Conservation (phyloP, 1,139 yeast species). For the Diutina ranongensis region DNA sequence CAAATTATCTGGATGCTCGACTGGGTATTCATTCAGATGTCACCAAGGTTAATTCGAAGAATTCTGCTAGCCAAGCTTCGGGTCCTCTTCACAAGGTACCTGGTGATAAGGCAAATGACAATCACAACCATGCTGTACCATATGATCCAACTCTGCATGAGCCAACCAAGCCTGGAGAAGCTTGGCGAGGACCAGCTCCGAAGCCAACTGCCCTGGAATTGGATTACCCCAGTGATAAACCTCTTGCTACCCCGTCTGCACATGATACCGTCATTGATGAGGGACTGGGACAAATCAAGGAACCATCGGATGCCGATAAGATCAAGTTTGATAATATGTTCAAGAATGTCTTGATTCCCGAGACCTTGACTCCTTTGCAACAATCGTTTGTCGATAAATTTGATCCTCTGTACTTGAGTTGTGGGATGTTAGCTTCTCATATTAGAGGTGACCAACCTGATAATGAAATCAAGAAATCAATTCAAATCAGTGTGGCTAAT, state of each 20-base stretch:
- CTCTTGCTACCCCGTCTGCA: background rate
- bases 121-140: background rate
- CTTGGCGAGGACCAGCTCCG: background rate
- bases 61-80: background rate
- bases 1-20: no score
- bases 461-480: background rate
- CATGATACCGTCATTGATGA: no score
- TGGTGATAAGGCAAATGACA: background rate
- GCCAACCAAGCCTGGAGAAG: slow-evolving; percentile 3
- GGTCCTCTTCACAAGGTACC: background rate
- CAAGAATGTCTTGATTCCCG: background rate
- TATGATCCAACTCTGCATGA: background rate
- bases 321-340: background rate
- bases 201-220: background rate
- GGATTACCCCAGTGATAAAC: background rate
- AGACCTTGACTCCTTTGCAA: background rate
- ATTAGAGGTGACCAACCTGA: background rate
- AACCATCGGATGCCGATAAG: no score
- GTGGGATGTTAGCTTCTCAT: background rate
- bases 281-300: no score
- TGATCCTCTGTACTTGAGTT: background rate
- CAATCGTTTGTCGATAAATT: background rate
- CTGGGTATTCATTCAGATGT: no score
- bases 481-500: background rate
- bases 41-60: no score